phyloP scores from a whole-genome alignment of 1,139 yeast species.

The Kurtzmaniella natalensis region DNA sequence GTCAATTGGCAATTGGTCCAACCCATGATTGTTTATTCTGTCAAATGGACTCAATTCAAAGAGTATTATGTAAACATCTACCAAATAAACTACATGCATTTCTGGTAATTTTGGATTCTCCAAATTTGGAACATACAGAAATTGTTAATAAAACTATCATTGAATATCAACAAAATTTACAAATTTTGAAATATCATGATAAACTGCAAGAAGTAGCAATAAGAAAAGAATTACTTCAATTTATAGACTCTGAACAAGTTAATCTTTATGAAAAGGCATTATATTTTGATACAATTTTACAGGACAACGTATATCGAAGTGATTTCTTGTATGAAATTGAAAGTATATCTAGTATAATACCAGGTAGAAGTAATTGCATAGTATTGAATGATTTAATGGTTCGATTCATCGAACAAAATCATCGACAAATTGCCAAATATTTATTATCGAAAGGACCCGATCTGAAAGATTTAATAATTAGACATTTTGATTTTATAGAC shows the following conservation, averaged over 20 bases:
- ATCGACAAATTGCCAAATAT: not conserved
- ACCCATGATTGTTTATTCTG: constrained; percentile 17
- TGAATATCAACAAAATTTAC: constrained; percentile 10
- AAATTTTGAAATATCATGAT: constrained; percentile 10
- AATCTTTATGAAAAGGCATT: constrained; percentile 16
- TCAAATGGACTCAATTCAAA: constrained; percentile 12
- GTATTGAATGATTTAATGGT: constrained; percentile 12
- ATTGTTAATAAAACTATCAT: constrained; percentile 9
- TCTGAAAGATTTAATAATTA: not conserved
- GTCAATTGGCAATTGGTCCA: constrained; percentile 13
- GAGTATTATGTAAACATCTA: constrained; percentile 7
- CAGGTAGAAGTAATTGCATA: constrained; percentile 1
- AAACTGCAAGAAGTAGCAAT: constrained; percentile 6
- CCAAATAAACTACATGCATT: constrained; percentile 12
- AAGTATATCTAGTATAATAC: constrained; percentile 4
- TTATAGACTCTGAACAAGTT: constrained; percentile 5
- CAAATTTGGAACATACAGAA: constrained; percentile 10
- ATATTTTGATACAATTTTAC: constrained; percentile 11
- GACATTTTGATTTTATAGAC: not conserved
- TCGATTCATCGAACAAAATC: constrained; percentile 8
- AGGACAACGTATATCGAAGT: constrained; percentile 8
- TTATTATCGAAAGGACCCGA: not conserved
- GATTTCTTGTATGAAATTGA: constrained; percentile 9
- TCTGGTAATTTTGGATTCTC: constrained; percentile 14
- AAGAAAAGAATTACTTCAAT: not conserved